A percentile compares a stretch with the other conserved stretches of the same genome.
These are phyloP conservation scores for Pseudocercospora ulei DNA, from an alignment of 2,329 filamentous ascomycete genomes.

Conservation along the genomic window DNA sequence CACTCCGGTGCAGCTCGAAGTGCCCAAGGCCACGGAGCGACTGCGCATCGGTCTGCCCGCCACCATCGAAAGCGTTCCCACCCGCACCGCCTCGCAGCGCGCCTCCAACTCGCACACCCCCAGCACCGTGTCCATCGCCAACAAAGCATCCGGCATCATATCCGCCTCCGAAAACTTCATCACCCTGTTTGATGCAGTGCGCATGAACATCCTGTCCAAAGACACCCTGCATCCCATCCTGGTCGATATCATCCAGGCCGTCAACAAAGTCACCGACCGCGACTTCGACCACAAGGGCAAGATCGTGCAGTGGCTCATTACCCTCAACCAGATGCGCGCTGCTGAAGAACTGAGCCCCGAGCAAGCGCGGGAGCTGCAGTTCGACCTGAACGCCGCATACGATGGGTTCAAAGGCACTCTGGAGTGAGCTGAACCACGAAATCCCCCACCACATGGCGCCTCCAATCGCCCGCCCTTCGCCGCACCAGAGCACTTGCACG, in stretches of 20 bases:
- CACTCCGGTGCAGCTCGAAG: constrained; percentile 60
- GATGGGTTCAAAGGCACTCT: constrained; percentile 81
- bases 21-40: constrained; percentile 84
- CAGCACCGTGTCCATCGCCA: constrained; percentile 21
- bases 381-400: constrained; percentile 91
- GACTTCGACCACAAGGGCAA: constrained; percentile 94
- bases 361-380: constrained; percentile 76
- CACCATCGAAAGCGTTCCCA: constrained; percentile 57
- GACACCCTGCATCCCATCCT: constrained; percentile 92
- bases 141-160: constrained; percentile 51
- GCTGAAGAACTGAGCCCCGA: constrained; percentile 81
- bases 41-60: constrained; percentile 86
- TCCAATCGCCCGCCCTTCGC: too few relatives aligned
- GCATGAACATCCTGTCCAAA: constrained; percentile 84
- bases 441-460: neutral
- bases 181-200: constrained; percentile 89
- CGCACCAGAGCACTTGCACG: neutral
- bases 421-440: constrained; percentile 27
- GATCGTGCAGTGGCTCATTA: constrained; percentile 97
- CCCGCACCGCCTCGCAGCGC: constrained; percentile 24
- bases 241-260: constrained; percentile 90
- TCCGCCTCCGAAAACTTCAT: constrained; percentile 97
- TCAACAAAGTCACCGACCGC: constrained; percentile 90
- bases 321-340: constrained; percentile 93
- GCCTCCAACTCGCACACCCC: constrained; percentile 18